Evolutionary conservation across 495 filamentous ascomycete species (phyloP).

Genomic region (Glarea lozoyensis): DNA sequence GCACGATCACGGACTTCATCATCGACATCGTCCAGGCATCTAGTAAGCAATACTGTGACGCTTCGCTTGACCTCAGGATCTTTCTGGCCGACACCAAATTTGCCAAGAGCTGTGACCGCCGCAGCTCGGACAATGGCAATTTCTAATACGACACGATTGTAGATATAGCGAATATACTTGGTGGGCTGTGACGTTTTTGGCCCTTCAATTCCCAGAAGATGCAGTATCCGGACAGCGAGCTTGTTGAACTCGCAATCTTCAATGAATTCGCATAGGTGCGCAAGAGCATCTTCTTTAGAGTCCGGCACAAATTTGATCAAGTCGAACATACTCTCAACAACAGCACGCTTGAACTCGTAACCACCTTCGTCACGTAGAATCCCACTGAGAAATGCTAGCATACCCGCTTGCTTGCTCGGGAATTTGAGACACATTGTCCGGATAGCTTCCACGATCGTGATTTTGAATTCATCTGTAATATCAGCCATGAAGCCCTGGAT

Average conservation of each 20-base stretch:
- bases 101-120: slow-evolving; percentile 89
- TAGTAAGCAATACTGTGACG: slow-evolving; percentile 82
- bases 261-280: slow-evolving; percentile 97
- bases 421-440: slow-evolving; percentile 96
- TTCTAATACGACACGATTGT: slow-evolving; percentile 96
- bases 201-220: slow-evolving; percentile 87
- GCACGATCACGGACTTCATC: slow-evolving; percentile 97
- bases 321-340: slow-evolving; percentile 99
- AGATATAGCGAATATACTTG: slow-evolving; percentile 99
- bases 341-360: slow-evolving; percentile 95
- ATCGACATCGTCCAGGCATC: slow-evolving; percentile 94
- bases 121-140: slow-evolving; percentile 94
- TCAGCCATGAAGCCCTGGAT: slow-evolving; percentile 96
- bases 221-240: slow-evolving; percentile 87
- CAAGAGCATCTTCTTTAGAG: slow-evolving; percentile 93
- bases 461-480: slow-evolving; percentile 98
- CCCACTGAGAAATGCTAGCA: slow-evolving; percentile 92
- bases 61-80: slow-evolving; percentile 94
- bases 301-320: slow-evolving; percentile 98
- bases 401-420: slow-evolving; percentile 93
- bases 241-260: slow-evolving; percentile 99
- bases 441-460: slow-evolving; percentile 97
- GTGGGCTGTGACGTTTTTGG: slow-evolving; percentile 93
- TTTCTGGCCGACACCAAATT: slow-evolving; percentile 95
- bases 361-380: slow-evolving; percentile 94